A percentile compares a stretch with the other conserved stretches of the same genome.
phyloP scores from a whole-genome alignment of 179 eudicot species.

The Pouteria campechiana region DNA sequence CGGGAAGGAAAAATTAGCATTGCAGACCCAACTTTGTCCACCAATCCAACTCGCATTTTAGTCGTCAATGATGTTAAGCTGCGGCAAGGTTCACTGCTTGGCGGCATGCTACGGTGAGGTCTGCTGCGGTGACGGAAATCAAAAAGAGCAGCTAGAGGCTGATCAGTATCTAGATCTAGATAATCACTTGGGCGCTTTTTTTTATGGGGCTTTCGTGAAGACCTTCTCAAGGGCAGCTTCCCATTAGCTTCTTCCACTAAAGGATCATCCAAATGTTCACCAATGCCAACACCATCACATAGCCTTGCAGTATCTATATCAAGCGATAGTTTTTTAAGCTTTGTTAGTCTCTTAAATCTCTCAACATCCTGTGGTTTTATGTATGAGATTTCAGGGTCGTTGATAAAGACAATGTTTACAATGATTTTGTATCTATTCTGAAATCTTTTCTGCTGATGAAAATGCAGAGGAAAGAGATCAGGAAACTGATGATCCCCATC shows the following conservation, averaged over 20 bases:
- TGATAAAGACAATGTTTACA: slow-evolving; percentile 36
- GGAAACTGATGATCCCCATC: slow-evolving; percentile 39
- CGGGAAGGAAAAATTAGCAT: slow-evolving; percentile 51
- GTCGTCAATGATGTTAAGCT: slow-evolving; percentile 13
- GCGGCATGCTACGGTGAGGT: neutral
- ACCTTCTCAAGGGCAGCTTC: slow-evolving; percentile 11
- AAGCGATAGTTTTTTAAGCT: slow-evolving; percentile 29
- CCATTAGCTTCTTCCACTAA: slow-evolving; percentile 2
- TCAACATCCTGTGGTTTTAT: slow-evolving; percentile 33
- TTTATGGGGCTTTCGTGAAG: slow-evolving; percentile 12
- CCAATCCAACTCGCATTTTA: slow-evolving; percentile 4
- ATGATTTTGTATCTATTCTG: slow-evolving; percentile 20
- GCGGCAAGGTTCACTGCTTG: neutral
- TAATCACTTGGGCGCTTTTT: slow-evolving; percentile 14
- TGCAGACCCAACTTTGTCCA: slow-evolving; percentile 31
- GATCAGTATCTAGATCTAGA: slow-evolving; percentile 2
- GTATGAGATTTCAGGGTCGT: slow-evolving; percentile 34
- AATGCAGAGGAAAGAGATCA: slow-evolving; percentile 52
- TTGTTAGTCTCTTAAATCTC: slow-evolving; percentile 56
- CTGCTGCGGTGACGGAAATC: neutral
- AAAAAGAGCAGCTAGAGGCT: neutral
- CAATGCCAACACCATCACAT: slow-evolving; percentile 9
- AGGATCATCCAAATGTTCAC: slow-evolving; percentile 4
- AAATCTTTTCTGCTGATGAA: slow-evolving; percentile 40
- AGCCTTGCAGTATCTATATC: slow-evolving; percentile 22